Evolutionary conservation across 148 eudicot genomes (phyloP).

Genomic region (Heliamphora exappendiculata): DNA sequence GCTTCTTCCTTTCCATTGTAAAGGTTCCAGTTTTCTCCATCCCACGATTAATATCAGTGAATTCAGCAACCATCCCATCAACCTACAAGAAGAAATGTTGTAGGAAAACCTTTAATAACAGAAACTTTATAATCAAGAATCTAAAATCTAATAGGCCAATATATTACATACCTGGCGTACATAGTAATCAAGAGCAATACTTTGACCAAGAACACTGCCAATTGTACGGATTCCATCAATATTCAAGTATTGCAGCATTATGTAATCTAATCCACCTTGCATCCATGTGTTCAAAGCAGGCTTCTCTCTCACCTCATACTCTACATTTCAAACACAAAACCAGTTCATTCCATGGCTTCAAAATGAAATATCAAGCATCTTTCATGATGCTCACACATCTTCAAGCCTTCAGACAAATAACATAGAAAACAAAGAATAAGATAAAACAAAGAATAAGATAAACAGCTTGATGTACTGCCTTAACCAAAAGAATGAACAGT

Average conservation of each 20-base stretch:
- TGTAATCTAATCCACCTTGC: constrained; percentile 86
- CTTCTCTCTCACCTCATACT: constrained; percentile 86
- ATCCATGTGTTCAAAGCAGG: constrained; percentile 80
- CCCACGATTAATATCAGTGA: constrained; percentile 89
- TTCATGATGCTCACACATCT: not conserved
- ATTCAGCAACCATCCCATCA: constrained; percentile 97
- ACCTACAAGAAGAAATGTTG: constrained; percentile 43
- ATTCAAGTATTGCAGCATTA: constrained; percentile 68
- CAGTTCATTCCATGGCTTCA: not conserved
- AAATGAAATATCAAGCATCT: constrained; percentile 5
- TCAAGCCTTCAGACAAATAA: constrained; percentile 4
- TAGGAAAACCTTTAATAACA: constrained; percentile 4
- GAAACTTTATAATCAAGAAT: not conserved
- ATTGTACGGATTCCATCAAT: constrained; percentile 92
- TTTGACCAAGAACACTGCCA: constrained; percentile 98
- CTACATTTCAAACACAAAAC: constrained; percentile 24
- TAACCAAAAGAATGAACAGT: not conserved
- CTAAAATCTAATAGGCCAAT: constrained; percentile 1
- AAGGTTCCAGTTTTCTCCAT: constrained; percentile 97
- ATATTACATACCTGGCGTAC: constrained; percentile 72
- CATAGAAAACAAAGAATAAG: not conserved
- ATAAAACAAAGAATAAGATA: not conserved
- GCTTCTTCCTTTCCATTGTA: constrained; percentile 88
- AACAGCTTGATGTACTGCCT: not conserved
- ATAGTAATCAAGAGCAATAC: constrained; percentile 94